Evolutionary conservation across 2,329 filamentous ascomycete species (phyloP), one percentile per base, ranked within the genome.

Genomic region (Penicillium sp.): DNA sequence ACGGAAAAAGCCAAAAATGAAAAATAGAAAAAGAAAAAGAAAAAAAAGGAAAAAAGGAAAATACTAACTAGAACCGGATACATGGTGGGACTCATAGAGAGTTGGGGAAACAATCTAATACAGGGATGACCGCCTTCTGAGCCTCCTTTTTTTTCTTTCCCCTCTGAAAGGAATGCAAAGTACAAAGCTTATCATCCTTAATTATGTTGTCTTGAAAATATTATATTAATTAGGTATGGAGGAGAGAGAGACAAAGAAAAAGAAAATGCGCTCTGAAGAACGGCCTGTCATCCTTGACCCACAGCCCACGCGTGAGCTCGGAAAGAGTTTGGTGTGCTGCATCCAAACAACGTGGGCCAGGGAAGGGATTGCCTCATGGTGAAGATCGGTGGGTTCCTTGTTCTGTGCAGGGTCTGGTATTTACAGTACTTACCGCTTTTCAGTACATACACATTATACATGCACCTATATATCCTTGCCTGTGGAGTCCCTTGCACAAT

Each of bases 231-330:
- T 11, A 10, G 8, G 27, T 10, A 10, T 7, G 10, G 27, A 19
- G n/a, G 37, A 48, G 37, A 26, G 54, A 58, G 42, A 53, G 27
- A 35, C 52, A 54, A 52, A 50, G 29, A 27, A 52, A 47, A 26
- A 39, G 33, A 48, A 54, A 21, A 48, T 39, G 39, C 14, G 37
- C 43, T 48, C 31, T 55, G 46, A 49, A 33, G 22, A 50, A 29
- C 56, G 66, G 68, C 67, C 71, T 73, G 71, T 71, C 71, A 74
- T 68, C 68, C 65, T 64, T 62, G 71, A 71, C 67, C 71, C 71
- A 73, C 71, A 62, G 63, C 63, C 69, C 69, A 73, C 71, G 71
- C 71, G 71, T 67, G 66, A 68, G 60, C 43, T 58, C 63, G 52
- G 56, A 66, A 68, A 70, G 66, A 68, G 70, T 73, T 69, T 70